These are phyloP conservation scores for Clonostachys chloroleuca DNA, from an alignment of 2,329 filamentous ascomycete genomes.

Conservation along the genomic window DNA sequence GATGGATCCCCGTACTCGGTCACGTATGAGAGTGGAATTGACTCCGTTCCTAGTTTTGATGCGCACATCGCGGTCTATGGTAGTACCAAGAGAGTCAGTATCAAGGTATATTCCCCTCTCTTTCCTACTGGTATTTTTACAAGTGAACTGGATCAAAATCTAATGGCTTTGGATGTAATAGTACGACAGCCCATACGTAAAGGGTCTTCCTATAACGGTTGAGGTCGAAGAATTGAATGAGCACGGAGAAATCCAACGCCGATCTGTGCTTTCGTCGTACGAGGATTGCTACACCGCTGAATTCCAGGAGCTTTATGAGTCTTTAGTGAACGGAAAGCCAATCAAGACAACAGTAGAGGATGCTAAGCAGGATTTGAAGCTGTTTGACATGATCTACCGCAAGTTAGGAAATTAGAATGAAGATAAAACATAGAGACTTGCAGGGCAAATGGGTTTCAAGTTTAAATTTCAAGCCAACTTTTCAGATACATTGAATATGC, in stretches of 20 bases:
- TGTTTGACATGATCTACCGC: constrained; percentile 6
- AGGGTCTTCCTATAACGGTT: constrained; percentile 41
- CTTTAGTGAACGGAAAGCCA: constrained; percentile 9
- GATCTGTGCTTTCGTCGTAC: constrained; percentile 29
- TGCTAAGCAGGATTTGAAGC: constrained; percentile 10
- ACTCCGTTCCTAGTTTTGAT: constrained; percentile 44
- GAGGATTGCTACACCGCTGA: constrained; percentile 27
- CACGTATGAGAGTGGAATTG: constrained; percentile 50
- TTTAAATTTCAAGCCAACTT: too few species aligned
- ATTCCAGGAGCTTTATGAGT: constrained; percentile 16
- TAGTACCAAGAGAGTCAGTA: constrained; percentile 40
- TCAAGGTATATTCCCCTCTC: constrained; percentile 13
- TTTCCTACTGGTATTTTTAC: background rate
- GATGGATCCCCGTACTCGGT: constrained; percentile 30
- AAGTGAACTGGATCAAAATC: background rate
- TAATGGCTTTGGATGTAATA: constrained; percentile 7
- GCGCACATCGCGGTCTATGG: constrained; percentile 44
- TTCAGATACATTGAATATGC: too few species aligned
- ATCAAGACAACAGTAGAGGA: constrained; percentile 22
- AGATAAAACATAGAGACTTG: too few species aligned
- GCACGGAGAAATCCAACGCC: constrained; percentile 13
- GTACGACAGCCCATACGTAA: constrained; percentile 50
- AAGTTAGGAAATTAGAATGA: too few species aligned
- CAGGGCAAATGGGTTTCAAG: too few species aligned
- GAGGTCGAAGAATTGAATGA: constrained; percentile 32